A percentile compares a stretch with the other conserved stretches of the same genome.
Conservation (phyloP, 2,329 filamentous ascomycete species). For the Cercospora beticola region DNA sequence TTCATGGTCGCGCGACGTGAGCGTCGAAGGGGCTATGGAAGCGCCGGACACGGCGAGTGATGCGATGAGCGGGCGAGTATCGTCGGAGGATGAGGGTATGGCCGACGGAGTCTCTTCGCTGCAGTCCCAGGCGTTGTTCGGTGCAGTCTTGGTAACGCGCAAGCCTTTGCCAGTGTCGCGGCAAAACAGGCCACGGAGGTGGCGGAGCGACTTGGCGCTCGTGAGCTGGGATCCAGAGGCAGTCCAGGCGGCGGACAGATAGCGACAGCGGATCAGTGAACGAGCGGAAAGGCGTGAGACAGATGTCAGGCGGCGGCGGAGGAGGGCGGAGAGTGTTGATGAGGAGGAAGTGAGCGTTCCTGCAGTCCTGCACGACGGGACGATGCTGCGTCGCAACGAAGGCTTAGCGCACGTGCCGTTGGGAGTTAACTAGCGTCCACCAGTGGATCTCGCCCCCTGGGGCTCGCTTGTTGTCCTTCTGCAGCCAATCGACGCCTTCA, state of each 20-base stretch:
- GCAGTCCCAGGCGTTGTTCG: neutral
- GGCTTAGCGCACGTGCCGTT: neutral
- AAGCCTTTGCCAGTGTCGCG: conserved; percentile 13
- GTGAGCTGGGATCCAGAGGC: neutral
- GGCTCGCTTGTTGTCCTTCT: neutral
- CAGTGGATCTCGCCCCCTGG: neutral
- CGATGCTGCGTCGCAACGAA: neutral
- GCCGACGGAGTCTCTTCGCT: neutral
- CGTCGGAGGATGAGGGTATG: neutral
- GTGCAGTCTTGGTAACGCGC: conserved; percentile 7
- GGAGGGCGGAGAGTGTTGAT: neutral
- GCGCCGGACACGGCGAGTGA: neutral
- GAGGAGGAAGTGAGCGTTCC: neutral
- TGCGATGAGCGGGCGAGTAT: neutral
- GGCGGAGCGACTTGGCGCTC: conserved; percentile 12
- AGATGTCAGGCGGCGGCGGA: neutral
- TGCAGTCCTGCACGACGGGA: conserved; percentile 5
- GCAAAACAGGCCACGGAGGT: conserved; percentile 8
- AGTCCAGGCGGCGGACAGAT: neutral
- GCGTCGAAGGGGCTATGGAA: neutral
- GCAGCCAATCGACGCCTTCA: neutral
- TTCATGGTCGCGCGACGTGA: conserved; percentile 18
- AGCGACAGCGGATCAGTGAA: neutral
- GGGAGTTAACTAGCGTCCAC: neutral
- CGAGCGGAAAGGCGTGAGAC: neutral